These are phyloP conservation scores for Colletotrichum cordylinicola DNA, from an alignment of 2,329 filamentous ascomycete species.

Conservation along the genomic window DNA sequence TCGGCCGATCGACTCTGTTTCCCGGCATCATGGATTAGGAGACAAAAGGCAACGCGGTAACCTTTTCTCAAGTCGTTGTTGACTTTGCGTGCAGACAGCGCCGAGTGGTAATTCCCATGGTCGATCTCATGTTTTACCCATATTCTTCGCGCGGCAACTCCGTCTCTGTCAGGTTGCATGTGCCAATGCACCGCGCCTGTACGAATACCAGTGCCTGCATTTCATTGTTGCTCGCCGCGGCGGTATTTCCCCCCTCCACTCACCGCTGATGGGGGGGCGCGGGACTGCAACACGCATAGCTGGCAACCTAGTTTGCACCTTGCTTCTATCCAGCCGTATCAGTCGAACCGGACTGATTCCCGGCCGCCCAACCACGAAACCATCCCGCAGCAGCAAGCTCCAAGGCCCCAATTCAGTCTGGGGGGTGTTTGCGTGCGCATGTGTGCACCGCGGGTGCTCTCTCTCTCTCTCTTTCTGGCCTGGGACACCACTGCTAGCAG, in stretches of 20 bases:
- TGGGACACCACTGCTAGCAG: neutral
- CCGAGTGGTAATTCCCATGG: neutral
- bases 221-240: neutral
- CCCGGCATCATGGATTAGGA: slow-evolving; percentile 13
- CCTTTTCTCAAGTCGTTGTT: neutral
- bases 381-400: neutral
- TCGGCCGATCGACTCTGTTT: neutral
- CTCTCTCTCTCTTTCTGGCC: neutral
- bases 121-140: neutral
- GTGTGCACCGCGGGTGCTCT: neutral
- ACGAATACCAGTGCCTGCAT: neutral
- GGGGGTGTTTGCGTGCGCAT: neutral
- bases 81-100: neutral
- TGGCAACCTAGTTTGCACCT: neutral
- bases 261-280: neutral
- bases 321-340: neutral
- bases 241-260: neutral
- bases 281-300: neutral
- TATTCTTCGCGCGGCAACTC: neutral
- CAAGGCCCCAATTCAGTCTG: neutral
- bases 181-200: neutral
- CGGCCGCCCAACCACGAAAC: neutral
- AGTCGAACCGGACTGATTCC: neutral
- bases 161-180: neutral
- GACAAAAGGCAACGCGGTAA: neutral